Percentiles rank a stretch among this genome's conserved stretches.
Conservation (phyloP, 1,284 basidiomycete species). For the Mycena sp. region DNA sequence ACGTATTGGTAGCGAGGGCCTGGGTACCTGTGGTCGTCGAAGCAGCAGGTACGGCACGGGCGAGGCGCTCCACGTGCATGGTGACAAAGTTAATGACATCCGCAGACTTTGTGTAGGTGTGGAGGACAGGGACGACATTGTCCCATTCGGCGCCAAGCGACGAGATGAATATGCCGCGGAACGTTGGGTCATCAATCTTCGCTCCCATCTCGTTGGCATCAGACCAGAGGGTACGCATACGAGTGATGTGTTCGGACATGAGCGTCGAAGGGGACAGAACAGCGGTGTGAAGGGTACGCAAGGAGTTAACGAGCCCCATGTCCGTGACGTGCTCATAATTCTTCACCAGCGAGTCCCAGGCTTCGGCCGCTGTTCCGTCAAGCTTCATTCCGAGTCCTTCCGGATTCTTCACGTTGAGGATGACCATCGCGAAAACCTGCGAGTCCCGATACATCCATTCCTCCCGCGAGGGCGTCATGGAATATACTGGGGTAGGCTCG, state of each 20-base stretch:
- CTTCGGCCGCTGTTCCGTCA: conserved; percentile 32
- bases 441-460: conserved; percentile 33
- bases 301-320: neutral
- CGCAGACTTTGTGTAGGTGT: conserved; percentile 3
- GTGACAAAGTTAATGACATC: conserved; percentile 27
- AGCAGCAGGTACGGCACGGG: neutral
- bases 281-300: too few relatives aligned
- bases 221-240: conserved; percentile 24
- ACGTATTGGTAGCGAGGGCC: neutral
- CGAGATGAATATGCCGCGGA: too few relatives aligned
- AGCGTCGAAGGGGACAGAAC: too few relatives aligned
- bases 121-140: too few relatives aligned
- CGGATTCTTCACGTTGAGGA: conserved; percentile 33
- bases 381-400: conserved; percentile 30
- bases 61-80: conserved; percentile 8
- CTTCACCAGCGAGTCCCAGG: conserved; percentile 28
- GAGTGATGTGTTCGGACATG: too few relatives aligned
- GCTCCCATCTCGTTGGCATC: conserved; percentile 27
- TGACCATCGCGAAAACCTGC: conserved; percentile 19
- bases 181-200: conserved; percentile 24
- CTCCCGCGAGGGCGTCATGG: conserved; percentile 17
- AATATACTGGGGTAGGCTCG: neutral
- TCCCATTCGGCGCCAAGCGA: too few relatives aligned
- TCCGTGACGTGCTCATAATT: neutral
- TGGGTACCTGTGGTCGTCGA: neutral